These are phyloP conservation scores for Cyphellophora europaea DNA, from an alignment of 2,329 filamentous ascomycete genomes.

Conservation along the genomic window DNA sequence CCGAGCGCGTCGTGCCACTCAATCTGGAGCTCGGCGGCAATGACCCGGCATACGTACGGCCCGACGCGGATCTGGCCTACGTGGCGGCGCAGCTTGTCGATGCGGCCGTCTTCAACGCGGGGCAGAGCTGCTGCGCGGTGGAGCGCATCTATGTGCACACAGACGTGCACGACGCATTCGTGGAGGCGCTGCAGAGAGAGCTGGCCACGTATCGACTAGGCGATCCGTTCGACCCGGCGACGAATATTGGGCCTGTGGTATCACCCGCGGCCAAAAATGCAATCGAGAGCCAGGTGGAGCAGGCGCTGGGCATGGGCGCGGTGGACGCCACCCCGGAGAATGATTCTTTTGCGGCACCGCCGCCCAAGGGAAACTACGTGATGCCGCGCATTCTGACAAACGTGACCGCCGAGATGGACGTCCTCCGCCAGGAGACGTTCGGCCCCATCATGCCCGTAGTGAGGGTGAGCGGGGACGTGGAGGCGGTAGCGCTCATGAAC, in stretches of 20 bases:
- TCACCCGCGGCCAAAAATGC: constrained; percentile 47
- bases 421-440: constrained; percentile 52
- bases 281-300: constrained; percentile 42
- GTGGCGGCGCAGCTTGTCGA: constrained; percentile 51
- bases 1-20: constrained; percentile 50
- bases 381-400: constrained; percentile 49
- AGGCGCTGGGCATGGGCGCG: constrained; percentile 45
- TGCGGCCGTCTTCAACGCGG: constrained; percentile 34
- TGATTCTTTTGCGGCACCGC: constrained; percentile 58
- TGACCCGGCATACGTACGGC: constrained; percentile 48
- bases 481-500: constrained; percentile 78
- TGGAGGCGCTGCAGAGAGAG: constrained; percentile 33
- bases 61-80: constrained; percentile 47
- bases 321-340: constrained; percentile 62
- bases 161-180: constrained; percentile 41
- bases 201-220: constrained; percentile 18
- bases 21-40: constrained; percentile 55
- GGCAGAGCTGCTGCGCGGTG: constrained; percentile 38
- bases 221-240: constrained; percentile 28
- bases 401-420: constrained; percentile 43
- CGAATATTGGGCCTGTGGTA: constrained; percentile 51
- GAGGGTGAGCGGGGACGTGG: constrained; percentile 68
- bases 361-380: constrained; percentile 56
- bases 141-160: constrained; percentile 51
- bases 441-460: constrained; percentile 59